Evolutionary conservation across 441 rosid genomes (phyloP).

Genomic region (Pelargonium cotyledonis): DNA sequence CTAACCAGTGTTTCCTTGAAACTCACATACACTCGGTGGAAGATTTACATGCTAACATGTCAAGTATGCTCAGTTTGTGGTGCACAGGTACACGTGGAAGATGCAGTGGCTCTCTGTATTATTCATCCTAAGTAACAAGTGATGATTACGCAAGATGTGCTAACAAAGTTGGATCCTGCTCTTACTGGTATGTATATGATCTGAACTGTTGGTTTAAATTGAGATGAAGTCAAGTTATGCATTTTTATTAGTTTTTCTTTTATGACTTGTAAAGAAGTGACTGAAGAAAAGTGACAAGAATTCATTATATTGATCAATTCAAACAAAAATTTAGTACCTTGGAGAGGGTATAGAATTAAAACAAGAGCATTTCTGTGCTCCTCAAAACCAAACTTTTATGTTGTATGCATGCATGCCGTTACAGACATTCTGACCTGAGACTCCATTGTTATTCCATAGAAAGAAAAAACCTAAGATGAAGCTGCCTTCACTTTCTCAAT

Average conservation of each 20-base stretch:
- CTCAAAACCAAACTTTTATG: neutral
- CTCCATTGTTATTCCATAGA: neutral
- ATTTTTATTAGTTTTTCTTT: neutral
- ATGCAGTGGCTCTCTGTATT: neutral
- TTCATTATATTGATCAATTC: constrained; percentile 2
- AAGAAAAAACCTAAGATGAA: neutral
- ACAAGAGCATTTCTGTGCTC: neutral
- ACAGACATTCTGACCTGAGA: neutral
- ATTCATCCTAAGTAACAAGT: neutral
- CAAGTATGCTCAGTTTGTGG: too few relatives aligned
- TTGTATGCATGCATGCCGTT: constrained; percentile 2
- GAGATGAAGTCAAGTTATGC: neutral
- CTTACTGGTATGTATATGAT: neutral
- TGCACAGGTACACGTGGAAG: neutral
- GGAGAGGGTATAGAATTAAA: constrained; percentile 1
- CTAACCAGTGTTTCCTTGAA: too few relatives aligned
- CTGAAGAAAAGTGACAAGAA: neutral
- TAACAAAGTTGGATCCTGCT: neutral
- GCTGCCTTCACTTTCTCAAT: constrained; percentile 48
- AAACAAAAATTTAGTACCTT: neutral
- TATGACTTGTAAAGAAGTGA: neutral
- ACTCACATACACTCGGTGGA: too few relatives aligned
- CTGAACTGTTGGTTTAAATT: neutral
- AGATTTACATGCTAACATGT: too few relatives aligned
- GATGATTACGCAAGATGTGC: neutral